Evolutionary conservation across 306 rosid species (phyloP).

Genomic region (Cotoneaster glaucophyllus): DNA sequence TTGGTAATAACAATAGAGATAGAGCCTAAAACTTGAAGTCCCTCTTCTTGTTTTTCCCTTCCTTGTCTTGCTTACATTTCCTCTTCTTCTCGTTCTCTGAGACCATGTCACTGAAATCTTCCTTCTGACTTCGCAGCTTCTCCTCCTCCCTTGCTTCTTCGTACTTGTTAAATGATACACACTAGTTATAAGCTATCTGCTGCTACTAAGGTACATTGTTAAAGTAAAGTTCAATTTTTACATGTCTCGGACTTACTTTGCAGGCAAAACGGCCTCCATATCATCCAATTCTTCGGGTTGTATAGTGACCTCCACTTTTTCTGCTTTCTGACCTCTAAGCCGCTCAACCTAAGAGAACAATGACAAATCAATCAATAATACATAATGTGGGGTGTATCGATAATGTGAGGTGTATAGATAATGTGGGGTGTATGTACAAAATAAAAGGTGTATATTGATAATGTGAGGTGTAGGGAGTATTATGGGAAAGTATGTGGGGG

Average conservation of each 20-base stretch:
- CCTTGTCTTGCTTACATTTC: conserved; percentile 96
- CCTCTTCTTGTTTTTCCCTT: conserved; percentile 94
- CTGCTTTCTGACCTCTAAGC: conserved; percentile 89
- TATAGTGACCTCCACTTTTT: conserved; percentile 86
- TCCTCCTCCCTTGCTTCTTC: conserved; percentile 99
- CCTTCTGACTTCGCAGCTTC: conserved; percentile 88
- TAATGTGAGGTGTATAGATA: too few species aligned
- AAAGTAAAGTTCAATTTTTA: background rate
- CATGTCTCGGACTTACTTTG: conserved; percentile 43
- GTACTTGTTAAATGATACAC: conserved; percentile 45
- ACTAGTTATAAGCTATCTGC: conserved; percentile 4
- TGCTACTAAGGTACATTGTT: background rate
- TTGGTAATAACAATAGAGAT: too few species aligned
- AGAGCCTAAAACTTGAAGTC: conserved; percentile 77
- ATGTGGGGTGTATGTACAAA: too few species aligned
- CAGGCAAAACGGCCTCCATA: conserved; percentile 89
- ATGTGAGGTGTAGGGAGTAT: too few species aligned
- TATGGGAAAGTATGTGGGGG: too few species aligned
- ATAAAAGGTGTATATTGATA: too few species aligned
- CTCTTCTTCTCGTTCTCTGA: conserved; percentile 95
- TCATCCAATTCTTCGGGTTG: conserved; percentile 92
- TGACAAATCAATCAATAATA: background rate
- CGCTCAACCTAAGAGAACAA: conserved; percentile 69
- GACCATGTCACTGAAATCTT: conserved; percentile 98
- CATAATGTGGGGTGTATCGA: background rate